phyloP scores from a whole-genome alignment of 2,329 filamentous ascomycete species.

The Shiraia sp. region DNA sequence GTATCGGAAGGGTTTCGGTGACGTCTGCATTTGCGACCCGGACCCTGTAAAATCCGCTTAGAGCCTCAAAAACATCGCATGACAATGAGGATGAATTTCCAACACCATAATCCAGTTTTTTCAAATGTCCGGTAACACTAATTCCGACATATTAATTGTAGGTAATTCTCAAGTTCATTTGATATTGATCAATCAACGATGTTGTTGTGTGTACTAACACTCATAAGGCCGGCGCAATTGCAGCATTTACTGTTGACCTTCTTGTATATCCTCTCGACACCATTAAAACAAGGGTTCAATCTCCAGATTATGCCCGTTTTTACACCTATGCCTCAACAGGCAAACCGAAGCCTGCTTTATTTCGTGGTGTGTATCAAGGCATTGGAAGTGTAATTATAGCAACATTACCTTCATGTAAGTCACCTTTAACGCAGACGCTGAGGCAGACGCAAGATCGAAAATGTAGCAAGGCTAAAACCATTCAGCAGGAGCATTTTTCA shows the following conservation, averaged over 20 bases:
- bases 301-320: slow-evolving; percentile 70
- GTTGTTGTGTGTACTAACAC: slow-evolving; percentile 1
- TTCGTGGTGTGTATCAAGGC: slow-evolving; percentile 82
- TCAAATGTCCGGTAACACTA: slow-evolving; percentile 48
- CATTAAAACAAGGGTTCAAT: slow-evolving; percentile 84
- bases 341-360: slow-evolving; percentile 59
- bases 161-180: slow-evolving; percentile 27
- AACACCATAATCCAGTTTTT: not conserved
- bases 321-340: slow-evolving; percentile 64
- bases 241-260: slow-evolving; percentile 83
- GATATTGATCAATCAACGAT: not conserved
- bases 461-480: slow-evolving; percentile 1
- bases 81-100: not conserved
- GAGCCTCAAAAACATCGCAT: slow-evolving; percentile 1
- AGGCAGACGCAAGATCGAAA: not conserved
- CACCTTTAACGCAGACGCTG: not conserved
- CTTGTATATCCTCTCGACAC: slow-evolving; percentile 88
- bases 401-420: slow-evolving; percentile 78
- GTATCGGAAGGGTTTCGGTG: slow-evolving; percentile 4
- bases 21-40: slow-evolving; percentile 5
- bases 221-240: slow-evolving; percentile 77
- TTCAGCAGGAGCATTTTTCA: slow-evolving; percentile 82
- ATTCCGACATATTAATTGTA: slow-evolving; percentile 62
- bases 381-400: slow-evolving; percentile 82
- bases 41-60: not conserved